Percentiles rank a stretch among this genome's conserved stretches.
Evolutionary conservation across 2,329 filamentous ascomycete species (phyloP).

Genomic region (Diplodia corticola): DNA sequence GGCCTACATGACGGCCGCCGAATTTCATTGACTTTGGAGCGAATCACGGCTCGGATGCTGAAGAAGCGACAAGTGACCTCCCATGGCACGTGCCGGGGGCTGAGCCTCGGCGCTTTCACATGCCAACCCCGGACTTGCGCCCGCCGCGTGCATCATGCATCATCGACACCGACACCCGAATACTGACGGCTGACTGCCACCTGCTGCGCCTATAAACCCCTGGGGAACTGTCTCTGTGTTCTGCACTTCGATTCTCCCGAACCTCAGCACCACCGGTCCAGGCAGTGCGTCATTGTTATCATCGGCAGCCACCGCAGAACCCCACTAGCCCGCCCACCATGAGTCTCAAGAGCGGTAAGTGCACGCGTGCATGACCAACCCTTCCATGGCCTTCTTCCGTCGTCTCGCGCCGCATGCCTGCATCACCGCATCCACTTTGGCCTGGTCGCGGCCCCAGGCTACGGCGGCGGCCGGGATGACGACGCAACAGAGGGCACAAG

Average conservation of each 20-base stretch:
- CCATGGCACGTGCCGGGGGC: background rate
- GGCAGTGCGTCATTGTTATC: background rate
- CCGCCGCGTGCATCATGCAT: constrained; percentile 11
- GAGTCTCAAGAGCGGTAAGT: constrained; percentile 71
- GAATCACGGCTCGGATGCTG: background rate
- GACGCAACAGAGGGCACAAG: background rate
- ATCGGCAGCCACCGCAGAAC: background rate
- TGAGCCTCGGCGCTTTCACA: constrained; percentile 23
- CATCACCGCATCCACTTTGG: background rate
- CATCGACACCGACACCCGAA: constrained; percentile 18
- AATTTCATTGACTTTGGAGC: constrained; percentile 7
- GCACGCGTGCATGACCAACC: background rate
- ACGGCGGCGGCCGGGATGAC: background rate
- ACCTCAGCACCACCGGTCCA: background rate
- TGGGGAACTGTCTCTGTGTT: background rate
- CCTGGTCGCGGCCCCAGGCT: background rate
- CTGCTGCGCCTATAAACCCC: constrained; percentile 14
- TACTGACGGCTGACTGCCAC: constrained; percentile 1
- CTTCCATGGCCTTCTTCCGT: constrained; percentile 2
- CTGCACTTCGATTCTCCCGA: background rate
- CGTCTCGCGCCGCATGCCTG: constrained; percentile 4
- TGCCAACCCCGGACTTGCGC: constrained; percentile 20
- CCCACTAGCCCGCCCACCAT: constrained; percentile 47
- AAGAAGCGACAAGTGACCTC: background rate
- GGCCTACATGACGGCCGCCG: constrained; percentile 12